Evolutionary conservation across 306 rosid genomes (phyloP).

Genomic region (Herpetospermum pedunculosum): DNA sequence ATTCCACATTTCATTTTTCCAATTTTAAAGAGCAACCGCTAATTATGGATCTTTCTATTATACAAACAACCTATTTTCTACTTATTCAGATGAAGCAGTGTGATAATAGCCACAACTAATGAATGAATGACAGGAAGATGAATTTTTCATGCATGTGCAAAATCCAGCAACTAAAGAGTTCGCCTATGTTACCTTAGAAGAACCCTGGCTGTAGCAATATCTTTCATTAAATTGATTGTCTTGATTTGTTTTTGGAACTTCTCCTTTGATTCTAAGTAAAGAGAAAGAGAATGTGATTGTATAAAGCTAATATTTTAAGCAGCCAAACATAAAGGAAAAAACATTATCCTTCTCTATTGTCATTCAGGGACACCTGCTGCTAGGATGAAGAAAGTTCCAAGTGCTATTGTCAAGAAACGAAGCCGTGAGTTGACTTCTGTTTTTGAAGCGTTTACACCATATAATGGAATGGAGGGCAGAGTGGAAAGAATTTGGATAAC

Average conservation of each 20-base stretch:
- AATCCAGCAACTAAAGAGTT: neutral
- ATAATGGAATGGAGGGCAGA: conserved; percentile 78
- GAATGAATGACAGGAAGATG: neutral
- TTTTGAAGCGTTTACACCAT: conserved; percentile 85
- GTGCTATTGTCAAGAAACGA: conserved; percentile 75
- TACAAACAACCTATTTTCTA: neutral
- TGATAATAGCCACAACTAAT: neutral
- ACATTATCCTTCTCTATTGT: neutral
- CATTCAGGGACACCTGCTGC: conserved; percentile 93
- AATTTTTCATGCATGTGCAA: neutral
- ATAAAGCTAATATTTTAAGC: neutral
- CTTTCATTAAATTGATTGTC: neutral
- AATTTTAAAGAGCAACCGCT: neutral
- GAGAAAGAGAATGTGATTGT: neutral
- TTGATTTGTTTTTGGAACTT: neutral
- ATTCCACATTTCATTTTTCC: neutral
- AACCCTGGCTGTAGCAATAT: neutral
- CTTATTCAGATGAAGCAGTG: neutral
- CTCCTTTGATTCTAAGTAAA: neutral
- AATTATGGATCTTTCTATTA: neutral
- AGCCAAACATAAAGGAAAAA: neutral
- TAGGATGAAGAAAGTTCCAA: conserved; percentile 92
- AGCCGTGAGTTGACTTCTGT: conserved; percentile 86
- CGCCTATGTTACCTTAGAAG: neutral
- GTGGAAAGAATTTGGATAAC: conserved; percentile 96